Evolutionary conservation across 2,329 filamentous ascomycete genomes (phyloP).

Genomic region (Erysiphe pulchra): DNA sequence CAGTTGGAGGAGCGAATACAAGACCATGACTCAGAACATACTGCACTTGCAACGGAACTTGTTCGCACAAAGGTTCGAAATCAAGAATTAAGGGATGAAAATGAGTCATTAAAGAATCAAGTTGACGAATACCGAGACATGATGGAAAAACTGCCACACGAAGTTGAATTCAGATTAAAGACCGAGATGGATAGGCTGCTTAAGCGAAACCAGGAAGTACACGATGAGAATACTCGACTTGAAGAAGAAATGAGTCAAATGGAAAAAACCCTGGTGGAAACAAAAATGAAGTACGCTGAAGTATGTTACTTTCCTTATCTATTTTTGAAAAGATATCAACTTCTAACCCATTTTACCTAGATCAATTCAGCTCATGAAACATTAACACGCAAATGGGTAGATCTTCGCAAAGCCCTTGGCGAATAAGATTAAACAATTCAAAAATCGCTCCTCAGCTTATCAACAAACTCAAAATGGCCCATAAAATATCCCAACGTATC

Average conservation of each 20-base stretch:
- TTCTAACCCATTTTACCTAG: conserved; percentile 17
- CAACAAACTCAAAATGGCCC: too few species aligned
- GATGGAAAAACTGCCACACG: conserved; percentile 69
- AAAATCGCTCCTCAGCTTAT: too few species aligned
- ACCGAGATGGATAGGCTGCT: conserved; percentile 78
- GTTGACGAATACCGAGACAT: conserved; percentile 65
- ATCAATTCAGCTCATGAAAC: conserved; percentile 46
- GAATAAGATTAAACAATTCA: conserved; percentile 6
- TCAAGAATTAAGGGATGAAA: conserved; percentile 66
- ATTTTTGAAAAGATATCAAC: background rate
- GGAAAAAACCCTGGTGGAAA: conserved; percentile 74
- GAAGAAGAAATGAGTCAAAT: conserved; percentile 81
- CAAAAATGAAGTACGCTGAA: conserved; percentile 89
- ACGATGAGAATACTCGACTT: conserved; percentile 70
- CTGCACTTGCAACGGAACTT: conserved; percentile 70
- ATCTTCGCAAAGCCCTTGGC: conserved; percentile 32
- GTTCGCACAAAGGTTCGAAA: conserved; percentile 87
- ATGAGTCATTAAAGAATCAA: conserved; percentile 66
- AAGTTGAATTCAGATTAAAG: conserved; percentile 61
- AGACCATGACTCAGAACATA: conserved; percentile 71
- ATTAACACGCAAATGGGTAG: conserved; percentile 51
- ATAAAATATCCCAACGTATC: too few species aligned
- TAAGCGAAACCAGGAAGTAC: conserved; percentile 75
- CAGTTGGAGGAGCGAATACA: conserved; percentile 71
- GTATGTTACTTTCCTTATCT: conserved; percentile 27